phyloP scores from a whole-genome alignment of 192 early-diverging fungal species.

The Haplosporangium gracile region DNA sequence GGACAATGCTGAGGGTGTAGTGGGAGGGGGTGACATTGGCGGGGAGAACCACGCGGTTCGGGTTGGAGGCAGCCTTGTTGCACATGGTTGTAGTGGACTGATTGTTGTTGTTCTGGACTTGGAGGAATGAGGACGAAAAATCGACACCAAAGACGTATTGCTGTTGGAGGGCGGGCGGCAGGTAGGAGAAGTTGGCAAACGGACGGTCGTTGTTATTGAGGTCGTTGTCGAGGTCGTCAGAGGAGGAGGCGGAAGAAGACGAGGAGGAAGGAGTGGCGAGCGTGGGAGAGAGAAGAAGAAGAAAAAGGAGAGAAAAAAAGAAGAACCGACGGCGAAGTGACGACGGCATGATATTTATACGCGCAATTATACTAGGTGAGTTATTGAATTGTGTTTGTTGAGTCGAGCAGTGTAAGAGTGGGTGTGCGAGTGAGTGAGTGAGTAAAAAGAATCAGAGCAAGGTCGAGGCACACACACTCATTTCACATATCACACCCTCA shows the following conservation, averaged over 20 bases:
- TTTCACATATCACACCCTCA: no score
- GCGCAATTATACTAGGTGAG: no score
- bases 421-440: not conserved
- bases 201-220: slow-evolving; percentile 1
- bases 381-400: not conserved
- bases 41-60: slow-evolving; percentile 81
- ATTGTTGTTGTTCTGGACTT: not conserved
- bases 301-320: slow-evolving; percentile 1
- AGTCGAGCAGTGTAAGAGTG: not conserved
- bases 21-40: slow-evolving; percentile 85
- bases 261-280: slow-evolving; percentile 15
- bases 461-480: not conserved
- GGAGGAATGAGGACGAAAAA: not conserved
- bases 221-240: slow-evolving; percentile 20
- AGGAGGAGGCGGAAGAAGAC: slow-evolving; percentile 8
- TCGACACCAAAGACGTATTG: slow-evolving; percentile 30
- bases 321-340: slow-evolving; percentile 12
- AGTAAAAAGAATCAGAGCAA: not conserved
- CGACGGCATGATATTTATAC: slow-evolving; percentile 15
- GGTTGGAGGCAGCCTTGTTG: slow-evolving; percentile 51
- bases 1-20: slow-evolving; percentile 84
- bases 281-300: slow-evolving; percentile 8
- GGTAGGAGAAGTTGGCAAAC: slow-evolving; percentile 13
- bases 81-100: slow-evolving; percentile 28
- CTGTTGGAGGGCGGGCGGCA: slow-evolving; percentile 22